These are phyloP conservation scores for Lathyrus sativus DNA, from an alignment of 306 rosid genomes.

Conservation along the genomic window DNA sequence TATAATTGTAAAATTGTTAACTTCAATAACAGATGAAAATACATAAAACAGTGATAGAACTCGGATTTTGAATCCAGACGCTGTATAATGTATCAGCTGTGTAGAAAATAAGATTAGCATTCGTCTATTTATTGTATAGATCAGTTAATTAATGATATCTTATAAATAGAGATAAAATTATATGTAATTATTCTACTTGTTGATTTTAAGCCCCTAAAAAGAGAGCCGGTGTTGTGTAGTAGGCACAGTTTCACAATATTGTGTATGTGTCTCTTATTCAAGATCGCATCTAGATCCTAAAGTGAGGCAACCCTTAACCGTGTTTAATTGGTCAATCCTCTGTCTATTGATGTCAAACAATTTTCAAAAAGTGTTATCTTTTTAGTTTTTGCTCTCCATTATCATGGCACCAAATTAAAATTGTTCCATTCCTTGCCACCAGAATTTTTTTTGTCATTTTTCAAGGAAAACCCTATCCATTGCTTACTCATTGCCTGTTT, in stretches of 20 bases:
- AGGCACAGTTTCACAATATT: neutral
- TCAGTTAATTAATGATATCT: neutral
- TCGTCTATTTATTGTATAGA: neutral
- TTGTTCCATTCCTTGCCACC: neutral
- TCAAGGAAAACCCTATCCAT: too few species aligned
- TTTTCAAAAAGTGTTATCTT: neutral
- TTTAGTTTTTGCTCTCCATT: neutral
- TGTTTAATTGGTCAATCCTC: neutral
- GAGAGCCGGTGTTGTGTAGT: neutral
- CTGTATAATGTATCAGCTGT: neutral
- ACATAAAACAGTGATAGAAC: neutral
- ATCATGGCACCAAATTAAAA: neutral
- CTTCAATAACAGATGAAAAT: constrained; percentile 1
- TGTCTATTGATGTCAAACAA: neutral
- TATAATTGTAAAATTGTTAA: neutral
- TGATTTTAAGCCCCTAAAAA: neutral
- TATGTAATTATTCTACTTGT: neutral
- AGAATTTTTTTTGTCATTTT: too few species aligned
- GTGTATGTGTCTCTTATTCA: neutral
- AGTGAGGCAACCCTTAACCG: neutral
- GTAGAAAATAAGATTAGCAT: neutral
- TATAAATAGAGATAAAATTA: neutral
- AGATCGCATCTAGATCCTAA: neutral
- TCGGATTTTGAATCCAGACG: neutral
- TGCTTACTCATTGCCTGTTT: too few species aligned